Base-by-base conservation (phyloP, 2,329 filamentous ascomycete genomes). In the Venturia asperata region DNA sequence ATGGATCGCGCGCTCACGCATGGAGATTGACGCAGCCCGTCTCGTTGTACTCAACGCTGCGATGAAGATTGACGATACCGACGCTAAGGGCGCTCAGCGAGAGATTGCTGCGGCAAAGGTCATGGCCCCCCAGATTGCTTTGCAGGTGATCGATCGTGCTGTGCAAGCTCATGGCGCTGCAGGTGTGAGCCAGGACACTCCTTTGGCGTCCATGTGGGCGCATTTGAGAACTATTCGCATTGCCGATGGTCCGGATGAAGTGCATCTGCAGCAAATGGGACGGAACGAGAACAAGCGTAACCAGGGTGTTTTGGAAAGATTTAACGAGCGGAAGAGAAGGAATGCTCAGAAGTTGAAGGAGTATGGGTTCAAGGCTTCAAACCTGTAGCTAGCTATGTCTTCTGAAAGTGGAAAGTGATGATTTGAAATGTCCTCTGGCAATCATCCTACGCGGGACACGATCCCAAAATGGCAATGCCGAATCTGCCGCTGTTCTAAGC, bases 71-170 rank as follows among this genome's bases (percentile, higher is more conserved):
- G 94, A 99, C 78, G 84, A 89, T 70, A 84, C 87, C 27, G 89
- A 93, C 69, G 90, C 93, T 70, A 97, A 97, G 81, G 86, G 87
- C 69, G 91, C 93, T 0, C 84, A 97, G 67, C 91, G 89, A 76
- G 91, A 97, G 76, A 99, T 99, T 70, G 93, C 92, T 27, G 85
- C 97, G 79, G 94, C 93, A 69, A 99, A 99, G 82, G 88, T 97
- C 0, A 84, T 96, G 21, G 89, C 95, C 9, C 94, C 94, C 0
- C 83, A 86, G 72, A 91, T 88, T 72, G 87, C 90, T 1, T 82
- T 97, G 69, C 86, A 86, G 21, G 90, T 97, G 71, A 93, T 99
- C 71, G 94, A 99, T 81, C 89, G 92, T 67, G 94, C 94, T 0
- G 87, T 99, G 11, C 94, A 99, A 82, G 85, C 91, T 0, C 96